Evolutionary conservation across 2,329 filamentous ascomycete genomes (phyloP).

Genomic region (Colletotrichum orbiculare): DNA sequence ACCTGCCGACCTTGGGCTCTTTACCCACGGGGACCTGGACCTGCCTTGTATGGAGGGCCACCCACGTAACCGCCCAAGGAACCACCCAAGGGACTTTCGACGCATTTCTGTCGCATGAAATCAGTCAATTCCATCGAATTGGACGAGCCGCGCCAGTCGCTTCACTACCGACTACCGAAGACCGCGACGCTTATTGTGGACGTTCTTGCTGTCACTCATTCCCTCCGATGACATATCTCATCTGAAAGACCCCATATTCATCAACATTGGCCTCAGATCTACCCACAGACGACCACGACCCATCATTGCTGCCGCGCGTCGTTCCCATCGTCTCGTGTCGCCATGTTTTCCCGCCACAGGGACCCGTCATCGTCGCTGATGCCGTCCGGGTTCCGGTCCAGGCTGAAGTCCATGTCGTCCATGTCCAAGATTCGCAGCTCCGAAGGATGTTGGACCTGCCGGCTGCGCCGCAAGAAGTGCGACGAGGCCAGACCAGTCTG

Average conservation of each 20-base stretch:
- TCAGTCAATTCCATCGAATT: not conserved
- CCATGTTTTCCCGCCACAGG: slow-evolving; percentile 33
- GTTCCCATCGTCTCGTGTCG: not conserved
- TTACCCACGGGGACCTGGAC: too few species aligned
- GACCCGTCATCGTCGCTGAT: slow-evolving; percentile 14
- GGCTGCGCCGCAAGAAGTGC: slow-evolving; percentile 71
- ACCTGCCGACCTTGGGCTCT: not conserved
- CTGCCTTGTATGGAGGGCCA: too few species aligned
- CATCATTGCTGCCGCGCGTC: not conserved
- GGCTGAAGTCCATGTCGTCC: slow-evolving; percentile 31
- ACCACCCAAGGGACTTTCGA: not conserved
- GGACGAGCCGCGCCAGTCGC: not conserved
- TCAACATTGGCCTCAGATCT: not conserved
- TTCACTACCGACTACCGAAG: not conserved
- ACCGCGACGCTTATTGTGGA: not conserved
- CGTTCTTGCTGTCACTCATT: not conserved
- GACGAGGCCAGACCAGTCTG: slow-evolving; percentile 65
- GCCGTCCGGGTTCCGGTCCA: slow-evolving; percentile 26
- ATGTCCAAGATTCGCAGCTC: slow-evolving; percentile 51
- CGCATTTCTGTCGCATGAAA: not conserved
- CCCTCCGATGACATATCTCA: slow-evolving; percentile 6
- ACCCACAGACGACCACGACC: not conserved
- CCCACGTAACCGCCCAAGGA: not conserved
- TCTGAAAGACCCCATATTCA: not conserved
- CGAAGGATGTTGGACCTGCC: slow-evolving; percentile 70